phyloP scores from a whole-genome alignment of 2,329 filamentous ascomycete genomes.

The Thermomyces lanuginosus region DNA sequence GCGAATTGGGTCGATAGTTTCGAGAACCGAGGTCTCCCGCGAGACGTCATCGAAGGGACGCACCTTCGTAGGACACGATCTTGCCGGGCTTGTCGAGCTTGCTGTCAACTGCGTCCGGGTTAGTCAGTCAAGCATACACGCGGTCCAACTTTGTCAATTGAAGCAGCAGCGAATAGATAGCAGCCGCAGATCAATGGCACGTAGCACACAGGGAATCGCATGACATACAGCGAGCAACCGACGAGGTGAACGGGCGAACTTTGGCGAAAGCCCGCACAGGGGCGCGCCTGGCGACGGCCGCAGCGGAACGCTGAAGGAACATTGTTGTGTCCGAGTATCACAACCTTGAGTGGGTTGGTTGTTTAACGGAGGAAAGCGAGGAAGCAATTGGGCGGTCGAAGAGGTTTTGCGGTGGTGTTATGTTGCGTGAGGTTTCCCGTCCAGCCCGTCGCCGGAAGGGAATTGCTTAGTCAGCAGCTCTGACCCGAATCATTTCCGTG shows the following conservation, averaged over 20 bases:
- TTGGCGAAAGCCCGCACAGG: constrained; percentile 26
- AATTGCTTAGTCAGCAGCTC: background rate
- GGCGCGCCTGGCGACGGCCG: constrained; percentile 30
- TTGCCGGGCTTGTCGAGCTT: constrained; percentile 27
- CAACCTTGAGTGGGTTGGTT: no score
- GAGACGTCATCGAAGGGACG: constrained; percentile 10
- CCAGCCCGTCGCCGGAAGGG: background rate
- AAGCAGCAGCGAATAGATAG: background rate
- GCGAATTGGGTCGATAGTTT: background rate
- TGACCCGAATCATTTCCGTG: background rate
- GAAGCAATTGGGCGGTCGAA: background rate
- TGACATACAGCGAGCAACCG: constrained; percentile 31
- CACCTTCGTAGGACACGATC: constrained; percentile 30
- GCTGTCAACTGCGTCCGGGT: constrained; percentile 17
- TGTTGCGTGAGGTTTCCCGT: background rate
- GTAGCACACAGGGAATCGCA: no score
- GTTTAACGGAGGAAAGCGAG: constrained; percentile 1
- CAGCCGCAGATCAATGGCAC: constrained; percentile 1
- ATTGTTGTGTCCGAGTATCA: constrained; percentile 26
- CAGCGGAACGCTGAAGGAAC: constrained; percentile 33
- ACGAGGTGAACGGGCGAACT: constrained; percentile 29
- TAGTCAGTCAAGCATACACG: constrained; percentile 9
- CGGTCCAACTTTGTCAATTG: background rate
- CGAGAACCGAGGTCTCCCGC: background rate
- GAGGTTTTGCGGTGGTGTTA: background rate